phyloP scores from a whole-genome alignment of 2,329 filamentous ascomycete genomes.

The Orbilia quercus region DNA sequence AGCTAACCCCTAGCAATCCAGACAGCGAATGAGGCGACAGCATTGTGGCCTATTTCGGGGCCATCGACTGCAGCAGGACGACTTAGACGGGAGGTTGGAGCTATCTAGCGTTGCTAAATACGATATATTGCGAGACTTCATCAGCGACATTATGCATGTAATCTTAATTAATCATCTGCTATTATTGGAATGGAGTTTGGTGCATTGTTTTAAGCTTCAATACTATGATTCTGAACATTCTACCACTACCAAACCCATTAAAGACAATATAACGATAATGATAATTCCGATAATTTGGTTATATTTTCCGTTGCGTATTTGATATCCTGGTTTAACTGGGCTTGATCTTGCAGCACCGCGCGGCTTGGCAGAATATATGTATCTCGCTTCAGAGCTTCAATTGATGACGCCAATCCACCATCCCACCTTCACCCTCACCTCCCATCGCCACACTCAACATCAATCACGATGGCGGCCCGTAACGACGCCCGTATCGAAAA shows the following conservation, averaged over 20 bases:
- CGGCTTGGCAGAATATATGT: constrained; percentile 35
- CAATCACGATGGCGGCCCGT: constrained; percentile 65
- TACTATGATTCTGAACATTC: background rate
- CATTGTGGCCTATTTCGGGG: constrained; percentile 50
- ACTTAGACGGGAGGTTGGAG: constrained; percentile 42
- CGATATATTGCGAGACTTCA: constrained; percentile 11
- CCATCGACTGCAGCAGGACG: constrained; percentile 35
- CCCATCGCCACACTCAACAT: background rate
- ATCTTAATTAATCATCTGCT: constrained; percentile 19
- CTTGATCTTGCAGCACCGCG: background rate
- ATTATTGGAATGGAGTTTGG: constrained; percentile 49
- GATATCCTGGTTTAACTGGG: background rate
- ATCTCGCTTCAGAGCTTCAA: constrained; percentile 26
- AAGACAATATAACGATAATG: too few species aligned
- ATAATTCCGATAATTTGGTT: too few species aligned
- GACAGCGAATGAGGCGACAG: constrained; percentile 51
- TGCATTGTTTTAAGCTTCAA: constrained; percentile 4
- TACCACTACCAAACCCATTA: too few species aligned
- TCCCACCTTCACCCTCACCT: constrained; percentile 40
- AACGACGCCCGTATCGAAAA: constrained; percentile 77
- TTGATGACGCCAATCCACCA: constrained; percentile 51
- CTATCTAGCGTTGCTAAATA: constrained; percentile 21
- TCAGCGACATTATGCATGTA: constrained; percentile 30
- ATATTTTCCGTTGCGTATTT: too few species aligned
- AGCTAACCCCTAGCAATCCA: constrained; percentile 15